phyloP scores from a whole-genome alignment of 768 basidiomycete genomes.

The Trametes cingulata region DNA sequence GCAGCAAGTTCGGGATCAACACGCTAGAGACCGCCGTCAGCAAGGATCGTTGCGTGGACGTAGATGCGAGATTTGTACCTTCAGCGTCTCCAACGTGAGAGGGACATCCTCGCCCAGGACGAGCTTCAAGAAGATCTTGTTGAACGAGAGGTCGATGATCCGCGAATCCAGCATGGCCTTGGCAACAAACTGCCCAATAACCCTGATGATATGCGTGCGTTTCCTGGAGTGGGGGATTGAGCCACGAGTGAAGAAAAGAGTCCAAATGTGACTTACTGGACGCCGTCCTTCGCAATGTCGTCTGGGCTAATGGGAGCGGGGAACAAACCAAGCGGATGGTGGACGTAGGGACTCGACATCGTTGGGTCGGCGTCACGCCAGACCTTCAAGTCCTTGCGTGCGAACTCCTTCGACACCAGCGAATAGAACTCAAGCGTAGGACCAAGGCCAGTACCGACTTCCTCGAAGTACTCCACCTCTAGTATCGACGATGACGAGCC shows the following conservation, averaged over 20 bases:
- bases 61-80: conserved; percentile 46
- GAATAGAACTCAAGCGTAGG: conserved; percentile 99
- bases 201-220: conserved; percentile 80
- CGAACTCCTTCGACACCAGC: conserved; percentile 95
- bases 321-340: conserved; percentile 84
- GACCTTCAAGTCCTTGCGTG: conserved; percentile 80
- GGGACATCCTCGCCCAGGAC: conserved; percentile 87
- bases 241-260: neutral
- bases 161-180: conserved; percentile 97
- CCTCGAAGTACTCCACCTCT: conserved; percentile 98
- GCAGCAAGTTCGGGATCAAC: conserved; percentile 85
- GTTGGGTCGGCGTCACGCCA: conserved; percentile 85
- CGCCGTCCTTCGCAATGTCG: conserved; percentile 70
- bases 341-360: conserved; percentile 68
- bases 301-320: conserved; percentile 78
- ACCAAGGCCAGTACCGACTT: conserved; percentile 96
- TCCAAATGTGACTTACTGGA: conserved; percentile 54
- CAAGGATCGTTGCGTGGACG: neutral
- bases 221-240: too few relatives aligned
- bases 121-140: conserved; percentile 91
- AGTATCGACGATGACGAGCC: conserved; percentile 92
- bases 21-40: conserved; percentile 45
- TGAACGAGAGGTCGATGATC: conserved; percentile 94
- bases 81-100: conserved; percentile 78
- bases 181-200: conserved; percentile 94